phyloP scores from a whole-genome alignment of 495 filamentous ascomycete genomes.

The Penicillium paradoxum region DNA sequence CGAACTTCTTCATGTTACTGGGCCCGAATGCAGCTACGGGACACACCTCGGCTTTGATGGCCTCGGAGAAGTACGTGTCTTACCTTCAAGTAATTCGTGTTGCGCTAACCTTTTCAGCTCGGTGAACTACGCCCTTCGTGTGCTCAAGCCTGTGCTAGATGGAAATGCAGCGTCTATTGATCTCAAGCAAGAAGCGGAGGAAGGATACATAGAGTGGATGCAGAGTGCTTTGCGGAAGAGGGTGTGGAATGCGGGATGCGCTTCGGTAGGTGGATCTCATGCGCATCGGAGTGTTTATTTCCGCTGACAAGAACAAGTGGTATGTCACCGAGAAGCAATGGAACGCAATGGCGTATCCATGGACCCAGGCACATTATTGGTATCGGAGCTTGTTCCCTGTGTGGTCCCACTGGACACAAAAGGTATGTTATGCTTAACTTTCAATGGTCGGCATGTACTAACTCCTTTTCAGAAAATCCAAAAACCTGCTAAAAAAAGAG shows the following conservation, averaged over 20 bases:
- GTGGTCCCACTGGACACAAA: constrained; percentile 34
- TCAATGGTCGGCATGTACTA: not conserved
- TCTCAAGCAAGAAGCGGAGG: constrained; percentile 43
- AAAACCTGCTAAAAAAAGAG: not conserved
- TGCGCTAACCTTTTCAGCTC: constrained; percentile 11
- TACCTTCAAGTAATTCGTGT: not conserved
- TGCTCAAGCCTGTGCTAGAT: constrained; percentile 47
- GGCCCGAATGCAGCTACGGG: constrained; percentile 56
- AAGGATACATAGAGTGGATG: constrained; percentile 31
- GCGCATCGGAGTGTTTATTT: constrained; percentile 4
- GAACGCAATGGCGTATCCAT: constrained; percentile 49
- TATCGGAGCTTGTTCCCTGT: constrained; percentile 30
- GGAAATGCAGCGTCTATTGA: constrained; percentile 38
- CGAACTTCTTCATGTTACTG: constrained; percentile 55
- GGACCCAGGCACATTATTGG: constrained; percentile 33
- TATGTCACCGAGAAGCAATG: constrained; percentile 34
- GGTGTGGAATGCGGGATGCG: constrained; percentile 45
- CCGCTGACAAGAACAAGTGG: constrained; percentile 13
- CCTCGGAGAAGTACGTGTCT: constrained; percentile 39
- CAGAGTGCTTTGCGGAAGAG: constrained; percentile 37
- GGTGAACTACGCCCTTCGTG: constrained; percentile 42
- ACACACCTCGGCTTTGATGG: constrained; percentile 50
- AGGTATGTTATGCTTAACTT: constrained; percentile 1
- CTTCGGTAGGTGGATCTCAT: constrained; percentile 17
- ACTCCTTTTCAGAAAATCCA: not conserved